These are phyloP conservation scores for Basipetospora chlamydospora DNA, from an alignment of 2,329 filamentous ascomycete genomes.

Conservation along the genomic window DNA sequence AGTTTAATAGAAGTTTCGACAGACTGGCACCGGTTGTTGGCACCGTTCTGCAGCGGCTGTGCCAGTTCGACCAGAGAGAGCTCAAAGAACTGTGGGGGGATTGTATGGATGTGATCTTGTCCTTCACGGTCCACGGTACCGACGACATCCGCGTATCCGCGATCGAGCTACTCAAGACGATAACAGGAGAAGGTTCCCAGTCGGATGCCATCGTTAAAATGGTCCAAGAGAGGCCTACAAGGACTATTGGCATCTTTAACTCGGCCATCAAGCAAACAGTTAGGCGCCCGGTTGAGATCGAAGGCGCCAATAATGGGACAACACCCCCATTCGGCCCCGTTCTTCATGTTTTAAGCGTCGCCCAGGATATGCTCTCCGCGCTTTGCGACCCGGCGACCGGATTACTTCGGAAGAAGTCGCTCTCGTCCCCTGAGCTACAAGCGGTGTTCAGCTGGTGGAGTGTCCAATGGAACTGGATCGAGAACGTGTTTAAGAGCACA, in stretches of 20 bases:
- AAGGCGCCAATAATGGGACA: not conserved
- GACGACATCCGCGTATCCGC: slow-evolving; percentile 65
- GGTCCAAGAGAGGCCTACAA: slow-evolving; percentile 23
- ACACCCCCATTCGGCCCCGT: slow-evolving; percentile 39
- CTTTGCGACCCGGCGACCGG: slow-evolving; percentile 42
- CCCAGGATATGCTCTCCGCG: slow-evolving; percentile 38
- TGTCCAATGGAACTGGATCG: slow-evolving; percentile 67
- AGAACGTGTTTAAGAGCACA: slow-evolving; percentile 67
- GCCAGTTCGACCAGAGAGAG: slow-evolving; percentile 57
- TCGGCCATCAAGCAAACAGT: slow-evolving; percentile 28
- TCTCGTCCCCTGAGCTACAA: slow-evolving; percentile 47
- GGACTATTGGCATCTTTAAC: slow-evolving; percentile 23
- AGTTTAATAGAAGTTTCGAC: slow-evolving; percentile 62
- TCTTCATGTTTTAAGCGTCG: slow-evolving; percentile 40
- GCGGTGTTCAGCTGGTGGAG: slow-evolving; percentile 70
- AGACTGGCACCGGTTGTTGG: slow-evolving; percentile 46
- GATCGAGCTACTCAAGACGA: slow-evolving; percentile 67
- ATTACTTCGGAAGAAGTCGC: slow-evolving; percentile 35
- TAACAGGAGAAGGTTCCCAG: slow-evolving; percentile 51
- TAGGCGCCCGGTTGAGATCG: slow-evolving; percentile 10
- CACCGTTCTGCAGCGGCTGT: slow-evolving; percentile 62
- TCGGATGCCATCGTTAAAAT: slow-evolving; percentile 33
- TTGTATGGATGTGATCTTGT: slow-evolving; percentile 57
- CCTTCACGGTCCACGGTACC: slow-evolving; percentile 69
- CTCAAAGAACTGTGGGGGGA: slow-evolving; percentile 56